Evolutionary conservation across 2,329 filamentous ascomycete species (phyloP), one percentile per base, ranked within the genome.

Genomic region (Parasarocladium wereldwijsianum): DNA sequence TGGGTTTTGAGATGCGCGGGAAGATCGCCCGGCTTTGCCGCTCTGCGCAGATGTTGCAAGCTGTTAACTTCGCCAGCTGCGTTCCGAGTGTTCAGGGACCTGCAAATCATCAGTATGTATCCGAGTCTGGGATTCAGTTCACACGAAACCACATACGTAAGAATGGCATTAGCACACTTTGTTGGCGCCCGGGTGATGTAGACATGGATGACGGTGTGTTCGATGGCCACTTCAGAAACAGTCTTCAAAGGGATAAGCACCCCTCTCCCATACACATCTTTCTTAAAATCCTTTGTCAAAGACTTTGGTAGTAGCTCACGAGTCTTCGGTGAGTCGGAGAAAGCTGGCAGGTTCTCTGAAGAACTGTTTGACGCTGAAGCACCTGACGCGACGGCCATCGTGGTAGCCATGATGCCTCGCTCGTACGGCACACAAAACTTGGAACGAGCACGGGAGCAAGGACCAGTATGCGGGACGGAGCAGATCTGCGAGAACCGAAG

Each of bases 181-280:
- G 74, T 70, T 26, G 80, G 80, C 32, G 80, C 68, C 44, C 77
- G 66, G 29, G 82, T 76, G 38, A 83, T 70, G 49, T 78, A 79
- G 32, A 76, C 76, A 35, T 69, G 61, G 29, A 76, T 64, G 36
- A 69, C 55, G 21, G 55, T 54, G 34, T 75, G 64, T 32, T 70
- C 66, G 39, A 73, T 66, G 30, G 64, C 60, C 31, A 74, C 60
- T 46, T 78, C 74, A 26, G 75, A 61, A 2, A 65, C 68, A 4
- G 74, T 77, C 51, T 76, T 76, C 27, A 78, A 56, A 17, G 71
- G 70, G 24, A 76, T 64, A 26, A 78, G 48, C 18, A 69, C 62
- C 11, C 64, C 64, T 13, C 52, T 51, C 12, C 57, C 49, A 15
- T 57, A 40, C 14, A 60, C 47, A 1, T 44, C 34, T 4, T 45